phyloP scores from a whole-genome alignment of 331 rosid species.

The Arachis monticola region DNA sequence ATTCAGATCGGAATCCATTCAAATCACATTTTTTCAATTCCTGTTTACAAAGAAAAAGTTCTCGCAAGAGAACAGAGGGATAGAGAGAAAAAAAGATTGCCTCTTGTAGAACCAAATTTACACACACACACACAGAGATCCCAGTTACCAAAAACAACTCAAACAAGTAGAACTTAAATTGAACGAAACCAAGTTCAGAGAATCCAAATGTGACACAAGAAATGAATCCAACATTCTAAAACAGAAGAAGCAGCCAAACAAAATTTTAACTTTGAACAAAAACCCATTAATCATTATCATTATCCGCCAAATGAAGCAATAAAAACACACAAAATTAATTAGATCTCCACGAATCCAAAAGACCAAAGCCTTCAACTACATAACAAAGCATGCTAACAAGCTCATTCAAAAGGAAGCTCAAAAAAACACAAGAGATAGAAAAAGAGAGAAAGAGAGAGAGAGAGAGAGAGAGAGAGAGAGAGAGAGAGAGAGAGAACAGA shows the following conservation, averaged over 20 bases:
- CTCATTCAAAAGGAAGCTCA: constrained; percentile 25
- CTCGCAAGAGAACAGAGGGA: constrained; percentile 12
- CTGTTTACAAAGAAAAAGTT: too few relatives aligned
- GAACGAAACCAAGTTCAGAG: neutral
- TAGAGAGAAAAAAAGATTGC: constrained; percentile 5
- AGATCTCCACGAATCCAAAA: constrained; percentile 42
- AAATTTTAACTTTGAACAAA: too few relatives aligned
- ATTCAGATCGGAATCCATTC: constrained; percentile 47
- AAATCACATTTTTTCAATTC: too few relatives aligned
- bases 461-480: too few relatives aligned
- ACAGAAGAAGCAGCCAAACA: too few relatives aligned
- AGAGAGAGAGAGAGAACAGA: too few relatives aligned
- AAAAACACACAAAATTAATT: constrained; percentile 1
- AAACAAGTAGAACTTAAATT: constrained; percentile 28
- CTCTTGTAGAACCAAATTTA: constrained; percentile 20
- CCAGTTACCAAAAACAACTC: constrained; percentile 36
- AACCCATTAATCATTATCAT: neutral
- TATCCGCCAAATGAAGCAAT: constrained; percentile 4
- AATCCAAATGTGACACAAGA: too few relatives aligned
- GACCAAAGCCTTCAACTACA: neutral
- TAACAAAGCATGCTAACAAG: constrained; percentile 18
- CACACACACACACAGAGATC: constrained; percentile 19
- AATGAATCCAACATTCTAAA: too few relatives aligned
- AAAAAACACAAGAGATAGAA: constrained; percentile 8
- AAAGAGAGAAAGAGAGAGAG: constrained; percentile 14